Percentiles rank a stretch among this genome's conserved stretches.
phyloP scores from a whole-genome alignment of 108 stramenopile species.

The Cyclotella atomus region DNA sequence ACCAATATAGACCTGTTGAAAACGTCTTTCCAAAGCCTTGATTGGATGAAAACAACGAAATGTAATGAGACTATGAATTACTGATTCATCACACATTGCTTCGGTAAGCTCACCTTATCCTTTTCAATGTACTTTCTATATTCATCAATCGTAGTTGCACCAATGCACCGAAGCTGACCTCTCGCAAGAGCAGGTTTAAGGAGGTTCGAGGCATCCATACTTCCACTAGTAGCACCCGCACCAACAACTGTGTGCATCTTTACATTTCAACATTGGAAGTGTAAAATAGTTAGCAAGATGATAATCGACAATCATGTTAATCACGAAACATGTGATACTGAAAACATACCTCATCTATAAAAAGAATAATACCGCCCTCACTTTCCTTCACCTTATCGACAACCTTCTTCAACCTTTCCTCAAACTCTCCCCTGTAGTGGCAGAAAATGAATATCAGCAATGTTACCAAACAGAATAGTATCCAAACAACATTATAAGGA shows the following conservation, averaged over 20 bases:
- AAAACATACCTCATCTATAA: constrained; percentile 91
- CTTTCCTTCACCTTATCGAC: constrained; percentile 94
- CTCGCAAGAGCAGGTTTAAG: constrained; percentile 98
- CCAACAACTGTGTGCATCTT: constrained; percentile 98
- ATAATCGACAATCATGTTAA: too few relatives aligned
- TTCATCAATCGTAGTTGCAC: constrained; percentile 98
- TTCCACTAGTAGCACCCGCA: constrained; percentile 90
- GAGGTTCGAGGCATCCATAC: constrained; percentile 98
- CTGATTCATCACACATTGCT: too few relatives aligned
- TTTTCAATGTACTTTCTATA: constrained; percentile 96
- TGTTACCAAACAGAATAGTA: too few relatives aligned
- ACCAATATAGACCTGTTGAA: constrained; percentile 96
- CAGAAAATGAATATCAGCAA: too few relatives aligned
- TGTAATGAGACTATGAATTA: too few relatives aligned
- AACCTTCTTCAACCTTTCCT: constrained; percentile 98
- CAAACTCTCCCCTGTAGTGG: constrained; percentile 99
- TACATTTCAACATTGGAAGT: not conserved
- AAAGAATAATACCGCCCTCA: constrained; percentile 95
- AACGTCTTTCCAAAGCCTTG: constrained; percentile 97
- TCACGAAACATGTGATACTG: too few relatives aligned
- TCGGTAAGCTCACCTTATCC: too few relatives aligned
- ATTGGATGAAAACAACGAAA: too few relatives aligned
- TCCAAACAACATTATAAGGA: too few relatives aligned
- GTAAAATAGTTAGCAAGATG: not conserved
- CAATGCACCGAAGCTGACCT: constrained; percentile 97